Conservation (phyloP, 2,329 filamentous ascomycete genomes). For the Fusarium pininemorale region DNA sequence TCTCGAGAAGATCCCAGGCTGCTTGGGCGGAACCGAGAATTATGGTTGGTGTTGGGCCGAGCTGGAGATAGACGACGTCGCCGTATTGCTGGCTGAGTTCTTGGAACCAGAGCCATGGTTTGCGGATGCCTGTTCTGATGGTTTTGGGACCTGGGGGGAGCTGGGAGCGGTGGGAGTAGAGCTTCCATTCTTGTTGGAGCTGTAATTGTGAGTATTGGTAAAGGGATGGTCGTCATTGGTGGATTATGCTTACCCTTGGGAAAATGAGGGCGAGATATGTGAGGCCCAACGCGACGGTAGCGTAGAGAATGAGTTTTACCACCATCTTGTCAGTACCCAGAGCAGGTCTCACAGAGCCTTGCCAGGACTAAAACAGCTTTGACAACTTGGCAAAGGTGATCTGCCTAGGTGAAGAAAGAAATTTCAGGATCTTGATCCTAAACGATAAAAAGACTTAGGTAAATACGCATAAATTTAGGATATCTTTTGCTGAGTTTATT, state of each 20-base stretch:
- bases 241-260: constrained; percentile 17
- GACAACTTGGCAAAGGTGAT: too few species aligned
- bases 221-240: neutral
- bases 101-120: constrained; percentile 56
- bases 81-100: constrained; percentile 50
- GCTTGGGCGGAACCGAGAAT: constrained; percentile 54
- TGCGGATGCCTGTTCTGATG: constrained; percentile 50
- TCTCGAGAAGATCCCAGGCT: constrained; percentile 56
- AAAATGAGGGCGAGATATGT: constrained; percentile 29
- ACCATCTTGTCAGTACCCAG: neutral
- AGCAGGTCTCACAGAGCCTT: too few species aligned
- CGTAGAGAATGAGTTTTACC: constrained; percentile 6
- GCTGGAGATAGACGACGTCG: constrained; percentile 54
- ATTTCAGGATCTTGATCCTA: too few species aligned
- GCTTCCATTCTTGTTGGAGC: constrained; percentile 51
- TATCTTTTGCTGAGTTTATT: too few species aligned
- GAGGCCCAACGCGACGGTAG: neutral
- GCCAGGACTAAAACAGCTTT: neutral
- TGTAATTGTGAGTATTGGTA: constrained; percentile 21
- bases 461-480: rapidly evolving
- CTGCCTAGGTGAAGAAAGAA: too few species aligned
- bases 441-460: too few species aligned
- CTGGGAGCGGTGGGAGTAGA: constrained; percentile 50
- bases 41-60: constrained; percentile 54
- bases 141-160: constrained; percentile 52